Evolutionary conservation across 2,329 filamentous ascomycete genomes (phyloP), one percentile per base, ranked within the genome.

Genomic region (Penicillium sp.): DNA sequence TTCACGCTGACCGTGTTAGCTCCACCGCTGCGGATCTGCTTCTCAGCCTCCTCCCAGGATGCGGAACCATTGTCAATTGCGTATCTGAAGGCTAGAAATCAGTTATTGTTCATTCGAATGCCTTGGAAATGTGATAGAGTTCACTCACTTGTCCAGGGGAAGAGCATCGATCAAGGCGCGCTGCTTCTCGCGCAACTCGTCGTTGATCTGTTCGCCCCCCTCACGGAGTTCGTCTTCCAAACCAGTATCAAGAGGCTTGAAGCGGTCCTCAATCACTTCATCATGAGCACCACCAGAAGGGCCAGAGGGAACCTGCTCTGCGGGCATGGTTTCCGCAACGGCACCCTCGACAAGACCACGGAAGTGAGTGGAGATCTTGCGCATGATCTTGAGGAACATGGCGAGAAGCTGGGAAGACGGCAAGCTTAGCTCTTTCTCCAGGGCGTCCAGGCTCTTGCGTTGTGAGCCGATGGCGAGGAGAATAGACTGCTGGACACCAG

Each of bases 371-470:
- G 86, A 86, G 31, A 95, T 79, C 73, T 97, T 97, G 55, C 89
- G 82, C 49, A 96, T 78, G 50, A 95, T 86, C 76, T 98, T 98
- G 67, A 95, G 88, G 69, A 98, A 97, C 86, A 97, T 95, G 50
- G 91, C 90, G 52, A 98, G 76, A 3, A 96, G 74, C 71, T 97
- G 93, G 36, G 83, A 85, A 2, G 81, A 78, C 0, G 81, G 81
- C 5, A 96, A 72, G 6, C 77, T 78, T 3, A 95, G 71, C 62
- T 98, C 93, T 52, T 84, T 82, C 51, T 90, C 85, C 7, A 96
- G 73, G 10, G 80, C 79, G 11, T 93, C 87, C 23, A 98, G 75
- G 31, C 86, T 84, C 73, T 97, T 97, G 56, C 87, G 82, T 69
- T 98, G 94, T 49, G 97, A 73, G 16, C 94, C 93, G 39, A 95